Conservation (phyloP, 768 basidiomycete species). For the Boletus huronensis region DNA sequence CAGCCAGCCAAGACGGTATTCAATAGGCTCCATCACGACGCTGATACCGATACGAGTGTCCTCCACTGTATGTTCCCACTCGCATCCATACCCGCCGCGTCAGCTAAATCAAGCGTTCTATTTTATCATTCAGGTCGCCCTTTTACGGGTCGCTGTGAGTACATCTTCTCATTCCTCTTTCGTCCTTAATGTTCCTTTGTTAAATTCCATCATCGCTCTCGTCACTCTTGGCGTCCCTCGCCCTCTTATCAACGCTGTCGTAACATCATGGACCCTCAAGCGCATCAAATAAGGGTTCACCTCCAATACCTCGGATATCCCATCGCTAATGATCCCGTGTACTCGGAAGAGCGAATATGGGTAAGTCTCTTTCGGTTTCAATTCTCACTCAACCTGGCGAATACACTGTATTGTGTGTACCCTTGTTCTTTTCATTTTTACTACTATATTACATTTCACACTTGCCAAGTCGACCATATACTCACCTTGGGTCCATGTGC, state of each 20-base stretch:
- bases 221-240: neutral
- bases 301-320: constrained; percentile 92
- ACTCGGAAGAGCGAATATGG: constrained; percentile 79
- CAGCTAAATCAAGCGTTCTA: constrained; percentile 1
- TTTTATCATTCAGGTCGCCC: constrained; percentile 59
- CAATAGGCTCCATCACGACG: constrained; percentile 76
- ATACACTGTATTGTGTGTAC: neutral
- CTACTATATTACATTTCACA: neutral
- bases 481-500: neutral
- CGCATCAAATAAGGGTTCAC: constrained; percentile 97
- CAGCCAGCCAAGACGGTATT: constrained; percentile 90
- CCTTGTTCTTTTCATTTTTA: neutral
- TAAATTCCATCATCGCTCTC: neutral
- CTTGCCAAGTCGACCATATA: neutral
- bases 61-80: constrained; percentile 61
- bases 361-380: constrained; percentile 34
- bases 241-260: constrained; percentile 4
- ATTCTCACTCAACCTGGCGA: neutral
- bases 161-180: neutral
- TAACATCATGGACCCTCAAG: constrained; percentile 37
- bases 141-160: constrained; percentile 87
- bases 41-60: constrained; percentile 76
- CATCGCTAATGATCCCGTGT: constrained; percentile 94
- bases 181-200: neutral
- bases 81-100: neutral